These are phyloP conservation scores for Sordaria brevicollis DNA, from an alignment of 495 filamentous ascomycete species.

Conservation along the genomic window DNA sequence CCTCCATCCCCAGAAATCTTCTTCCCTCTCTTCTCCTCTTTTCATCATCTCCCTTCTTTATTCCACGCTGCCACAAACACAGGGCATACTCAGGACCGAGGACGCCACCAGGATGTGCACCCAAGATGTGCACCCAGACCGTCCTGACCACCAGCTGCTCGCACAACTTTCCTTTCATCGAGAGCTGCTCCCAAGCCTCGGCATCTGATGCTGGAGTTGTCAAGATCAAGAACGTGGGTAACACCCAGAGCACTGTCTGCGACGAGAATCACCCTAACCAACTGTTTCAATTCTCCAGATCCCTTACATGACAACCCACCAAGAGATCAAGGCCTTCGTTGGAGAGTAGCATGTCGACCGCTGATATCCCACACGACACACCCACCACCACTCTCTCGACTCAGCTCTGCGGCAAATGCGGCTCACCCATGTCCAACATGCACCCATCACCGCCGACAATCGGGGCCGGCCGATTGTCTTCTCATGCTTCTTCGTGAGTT, in stretches of 20 bases:
- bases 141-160: background rate
- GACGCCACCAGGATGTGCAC: background rate
- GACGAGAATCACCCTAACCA: no score
- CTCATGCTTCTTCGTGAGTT: background rate
- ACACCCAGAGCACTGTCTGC: slow-evolving; percentile 1
- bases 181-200: slow-evolving; percentile 13
- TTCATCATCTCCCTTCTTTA: background rate
- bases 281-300: no score
- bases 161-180: slow-evolving; percentile 31
- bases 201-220: slow-evolving; percentile 17
- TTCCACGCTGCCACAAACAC: background rate
- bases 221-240: slow-evolving; percentile 26
- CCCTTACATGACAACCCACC: slow-evolving; percentile 52
- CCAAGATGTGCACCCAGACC: background rate
- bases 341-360: slow-evolving; percentile 32
- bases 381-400: background rate
- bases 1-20: background rate
- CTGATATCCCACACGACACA: background rate
- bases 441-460: background rate
- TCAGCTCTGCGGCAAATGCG: background rate
- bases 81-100: background rate
- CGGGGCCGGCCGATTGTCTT: background rate
- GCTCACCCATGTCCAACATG: background rate
- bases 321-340: slow-evolving; percentile 57
- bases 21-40: background rate